A percentile compares a stretch with the other conserved stretches of the same genome.
These are phyloP conservation scores for Paxillus involutus DNA, from an alignment of 768 basidiomycete genomes.

Conservation along the genomic window DNA sequence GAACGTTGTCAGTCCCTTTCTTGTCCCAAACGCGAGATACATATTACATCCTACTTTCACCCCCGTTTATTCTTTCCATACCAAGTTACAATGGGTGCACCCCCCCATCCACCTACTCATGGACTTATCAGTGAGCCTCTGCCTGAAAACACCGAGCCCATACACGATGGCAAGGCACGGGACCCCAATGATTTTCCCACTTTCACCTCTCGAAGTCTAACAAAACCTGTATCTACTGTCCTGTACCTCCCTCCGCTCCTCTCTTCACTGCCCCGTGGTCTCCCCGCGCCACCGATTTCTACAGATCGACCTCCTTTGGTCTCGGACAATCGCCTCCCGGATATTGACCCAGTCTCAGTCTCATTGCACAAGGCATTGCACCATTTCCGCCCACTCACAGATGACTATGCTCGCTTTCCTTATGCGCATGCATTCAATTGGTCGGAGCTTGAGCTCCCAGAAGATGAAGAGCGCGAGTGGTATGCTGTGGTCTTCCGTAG, in stretches of 20 bases:
- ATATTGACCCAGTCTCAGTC: slow-evolving; percentile 83
- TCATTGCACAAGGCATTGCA: slow-evolving; percentile 87
- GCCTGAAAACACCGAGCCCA: not conserved
- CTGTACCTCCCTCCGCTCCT: slow-evolving; percentile 86
- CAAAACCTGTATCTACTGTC: slow-evolving; percentile 46
- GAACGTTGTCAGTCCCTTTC: not conserved
- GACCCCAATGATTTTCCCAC: slow-evolving; percentile 59
- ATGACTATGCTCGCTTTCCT: slow-evolving; percentile 58
- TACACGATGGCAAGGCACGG: slow-evolving; percentile 15
- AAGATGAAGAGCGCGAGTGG: slow-evolving; percentile 80
- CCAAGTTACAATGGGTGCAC: slow-evolving; percentile 18
- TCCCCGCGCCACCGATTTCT: slow-evolving; percentile 27
- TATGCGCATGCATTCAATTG: slow-evolving; percentile 91
- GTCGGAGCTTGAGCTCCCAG: slow-evolving; percentile 64
- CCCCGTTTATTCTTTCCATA: not conserved
- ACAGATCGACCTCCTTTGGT: slow-evolving; percentile 43
- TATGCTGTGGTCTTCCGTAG: slow-evolving; percentile 92
- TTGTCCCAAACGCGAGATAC: not conserved
- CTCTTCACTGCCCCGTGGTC: slow-evolving; percentile 62
- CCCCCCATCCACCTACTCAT: slow-evolving; percentile 1
- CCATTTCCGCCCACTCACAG: slow-evolving; percentile 59
- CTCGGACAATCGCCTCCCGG: slow-evolving; percentile 76
- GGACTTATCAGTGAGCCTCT: not conserved
- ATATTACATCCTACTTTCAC: not conserved
- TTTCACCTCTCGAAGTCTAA: slow-evolving; percentile 41